Evolutionary conservation across 2,329 filamentous ascomycete species (phyloP).

Genomic region (Neopestalotiopsis sp.): DNA sequence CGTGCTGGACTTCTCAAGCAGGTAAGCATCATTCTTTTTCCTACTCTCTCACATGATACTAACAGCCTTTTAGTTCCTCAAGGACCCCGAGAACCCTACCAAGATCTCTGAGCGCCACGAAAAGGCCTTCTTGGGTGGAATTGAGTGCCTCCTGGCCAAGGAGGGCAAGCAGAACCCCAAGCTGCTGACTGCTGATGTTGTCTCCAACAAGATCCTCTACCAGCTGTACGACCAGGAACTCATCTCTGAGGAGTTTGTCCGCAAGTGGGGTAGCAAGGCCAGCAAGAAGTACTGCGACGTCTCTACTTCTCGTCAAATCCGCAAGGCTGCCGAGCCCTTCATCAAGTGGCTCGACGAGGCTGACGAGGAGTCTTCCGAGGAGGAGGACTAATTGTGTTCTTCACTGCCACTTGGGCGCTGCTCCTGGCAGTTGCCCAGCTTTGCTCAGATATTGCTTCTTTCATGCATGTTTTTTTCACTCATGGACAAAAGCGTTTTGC

Average conservation of each 20-base stretch:
- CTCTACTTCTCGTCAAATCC: constrained; percentile 88
- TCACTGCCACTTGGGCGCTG: background rate
- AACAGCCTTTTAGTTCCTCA: constrained; percentile 66
- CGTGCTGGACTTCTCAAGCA: constrained; percentile 90
- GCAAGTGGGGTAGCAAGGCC: constrained; percentile 90
- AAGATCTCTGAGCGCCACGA: constrained; percentile 81
- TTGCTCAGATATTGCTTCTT: background rate
- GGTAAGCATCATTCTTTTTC: constrained; percentile 48
- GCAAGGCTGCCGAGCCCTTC: constrained; percentile 93
- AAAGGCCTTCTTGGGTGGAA: constrained; percentile 93
- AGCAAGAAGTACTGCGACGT: constrained; percentile 98
- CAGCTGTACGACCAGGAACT: constrained; percentile 91
- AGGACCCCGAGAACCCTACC: constrained; percentile 33
- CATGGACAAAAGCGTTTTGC: background rate
- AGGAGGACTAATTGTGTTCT: constrained; percentile 43
- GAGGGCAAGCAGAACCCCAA: constrained; percentile 79
- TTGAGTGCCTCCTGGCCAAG: constrained; percentile 83
- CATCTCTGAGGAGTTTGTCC: constrained; percentile 84
- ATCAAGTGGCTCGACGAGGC: constrained; percentile 91
- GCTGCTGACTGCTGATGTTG: constrained; percentile 66
- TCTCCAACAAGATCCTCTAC: constrained; percentile 87
- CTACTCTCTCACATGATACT: constrained; percentile 25
- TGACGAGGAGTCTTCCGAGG: constrained; percentile 73
- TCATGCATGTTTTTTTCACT: background rate
- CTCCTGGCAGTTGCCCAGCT: too few species aligned